Evolutionary conservation across 352 stramenopile species (phyloP).

Genomic region (Phytophthora ohioensis): DNA sequence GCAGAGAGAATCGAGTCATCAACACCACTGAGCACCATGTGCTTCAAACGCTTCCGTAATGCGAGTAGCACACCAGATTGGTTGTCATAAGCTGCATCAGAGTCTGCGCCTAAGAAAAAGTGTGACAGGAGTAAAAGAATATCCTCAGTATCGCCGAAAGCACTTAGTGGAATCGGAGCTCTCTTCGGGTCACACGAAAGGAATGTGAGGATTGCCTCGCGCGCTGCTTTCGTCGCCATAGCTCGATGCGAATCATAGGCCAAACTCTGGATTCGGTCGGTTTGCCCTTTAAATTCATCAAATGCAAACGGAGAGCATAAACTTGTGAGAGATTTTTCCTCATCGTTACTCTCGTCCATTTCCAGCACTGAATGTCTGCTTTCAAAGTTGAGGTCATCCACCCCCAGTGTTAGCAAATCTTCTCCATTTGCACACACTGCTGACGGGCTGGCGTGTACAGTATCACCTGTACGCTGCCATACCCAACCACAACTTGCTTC

Average conservation of each 20-base stretch:
- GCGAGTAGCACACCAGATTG: slow-evolving; percentile 28
- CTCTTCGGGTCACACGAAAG: slow-evolving; percentile 32
- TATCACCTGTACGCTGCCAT: slow-evolving; percentile 49
- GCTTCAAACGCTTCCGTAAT: slow-evolving; percentile 35
- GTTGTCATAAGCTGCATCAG: slow-evolving; percentile 36
- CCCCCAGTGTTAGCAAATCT: slow-evolving; percentile 65
- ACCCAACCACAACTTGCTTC: slow-evolving; percentile 49
- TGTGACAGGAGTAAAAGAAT: slow-evolving; percentile 60
- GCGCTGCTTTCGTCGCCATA: slow-evolving; percentile 63
- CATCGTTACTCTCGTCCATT: slow-evolving; percentile 69
- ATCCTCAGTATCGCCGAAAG: slow-evolving; percentile 48
- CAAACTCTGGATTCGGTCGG: slow-evolving; percentile 63
- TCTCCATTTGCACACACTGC: slow-evolving; percentile 43
- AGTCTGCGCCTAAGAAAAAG: slow-evolving; percentile 37
- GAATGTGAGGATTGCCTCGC: slow-evolving; percentile 52
- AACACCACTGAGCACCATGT: slow-evolving; percentile 27
- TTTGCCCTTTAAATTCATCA: slow-evolving; percentile 73
- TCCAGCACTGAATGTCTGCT: slow-evolving; percentile 48
- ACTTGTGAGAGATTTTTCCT: slow-evolving; percentile 57
- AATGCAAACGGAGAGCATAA: slow-evolving; percentile 76
- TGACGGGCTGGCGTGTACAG: slow-evolving; percentile 37
- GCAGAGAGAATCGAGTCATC: slow-evolving; percentile 31
- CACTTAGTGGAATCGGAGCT: slow-evolving; percentile 25
- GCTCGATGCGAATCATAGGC: slow-evolving; percentile 71
- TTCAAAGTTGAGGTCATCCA: slow-evolving; percentile 62